These are phyloP conservation scores for Lagenaria siceraria DNA, from an alignment of 306 rosid species.

Conservation along the genomic window DNA sequence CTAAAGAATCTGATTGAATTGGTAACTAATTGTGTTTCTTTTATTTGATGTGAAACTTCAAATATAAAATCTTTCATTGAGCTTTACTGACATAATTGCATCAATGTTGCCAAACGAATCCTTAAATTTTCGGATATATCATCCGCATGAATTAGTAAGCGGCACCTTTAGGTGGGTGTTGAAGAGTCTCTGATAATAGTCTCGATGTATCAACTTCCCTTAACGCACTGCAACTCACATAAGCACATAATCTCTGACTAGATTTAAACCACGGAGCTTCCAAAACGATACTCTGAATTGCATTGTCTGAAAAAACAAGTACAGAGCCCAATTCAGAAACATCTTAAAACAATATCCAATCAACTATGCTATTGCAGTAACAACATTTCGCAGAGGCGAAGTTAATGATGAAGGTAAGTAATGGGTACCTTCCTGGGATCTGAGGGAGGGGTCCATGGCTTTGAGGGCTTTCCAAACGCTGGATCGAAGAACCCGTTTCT, in stretches of 20 bases:
- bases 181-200: slow-evolving; percentile 46
- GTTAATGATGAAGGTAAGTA: neutral
- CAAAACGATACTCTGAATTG: slow-evolving; percentile 48
- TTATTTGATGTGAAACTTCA: neutral
- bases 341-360: neutral
- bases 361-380: neutral
- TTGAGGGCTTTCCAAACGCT: slow-evolving; percentile 61
- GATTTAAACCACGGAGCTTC: slow-evolving; percentile 83
- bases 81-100: neutral
- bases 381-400: neutral
- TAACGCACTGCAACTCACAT: slow-evolving; percentile 70
- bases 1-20: neutral
- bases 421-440: slow-evolving; percentile 61
- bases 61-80: neutral
- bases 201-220: slow-evolving; percentile 78
- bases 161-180: slow-evolving; percentile 23
- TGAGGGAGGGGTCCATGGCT: slow-evolving; percentile 48
- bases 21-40: neutral
- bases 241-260: slow-evolving; percentile 55
- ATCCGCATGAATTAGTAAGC: neutral
- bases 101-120: neutral
- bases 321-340: neutral
- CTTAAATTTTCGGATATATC: neutral
- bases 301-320: slow-evolving; percentile 29
- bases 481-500: slow-evolving; percentile 51